phyloP scores from a whole-genome alignment of 305 asterid genomes.

The Fraxinus platypoda region DNA sequence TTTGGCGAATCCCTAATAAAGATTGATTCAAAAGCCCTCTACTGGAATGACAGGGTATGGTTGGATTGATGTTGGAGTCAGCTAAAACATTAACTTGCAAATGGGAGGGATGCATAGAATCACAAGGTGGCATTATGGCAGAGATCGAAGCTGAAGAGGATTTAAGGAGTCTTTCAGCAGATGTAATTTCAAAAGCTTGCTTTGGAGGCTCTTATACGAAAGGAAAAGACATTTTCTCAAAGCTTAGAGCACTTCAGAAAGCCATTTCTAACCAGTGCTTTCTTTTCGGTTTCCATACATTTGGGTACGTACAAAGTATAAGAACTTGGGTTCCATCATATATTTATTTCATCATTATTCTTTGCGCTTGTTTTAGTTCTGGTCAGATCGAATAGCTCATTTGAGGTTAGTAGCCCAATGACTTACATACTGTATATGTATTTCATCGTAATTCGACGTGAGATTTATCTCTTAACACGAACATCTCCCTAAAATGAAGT shows the following conservation, averaged over 20 bases:
- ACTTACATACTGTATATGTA: too few species aligned
- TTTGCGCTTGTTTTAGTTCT: not conserved
- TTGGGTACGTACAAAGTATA: slow-evolving; percentile 35
- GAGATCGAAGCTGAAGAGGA: slow-evolving; percentile 68
- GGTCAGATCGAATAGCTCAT: not conserved
- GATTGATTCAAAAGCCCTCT: not conserved
- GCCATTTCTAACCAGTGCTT: slow-evolving; percentile 51
- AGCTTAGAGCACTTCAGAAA: slow-evolving; percentile 75
- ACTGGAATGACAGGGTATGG: slow-evolving; percentile 52
- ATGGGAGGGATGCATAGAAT: slow-evolving; percentile 54
- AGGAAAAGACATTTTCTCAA: slow-evolving; percentile 68
- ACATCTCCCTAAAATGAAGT: not conserved
- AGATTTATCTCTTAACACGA: too few species aligned
- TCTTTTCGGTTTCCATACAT: slow-evolving; percentile 53
- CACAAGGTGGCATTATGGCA: slow-evolving; percentile 40
- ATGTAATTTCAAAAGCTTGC: slow-evolving; percentile 81
- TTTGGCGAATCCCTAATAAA: not conserved
- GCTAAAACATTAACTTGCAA: slow-evolving; percentile 40
- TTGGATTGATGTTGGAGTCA: slow-evolving; percentile 70
- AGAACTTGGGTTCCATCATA: not conserved
- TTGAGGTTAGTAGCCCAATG: too few species aligned
- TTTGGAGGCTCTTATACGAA: slow-evolving; percentile 73
- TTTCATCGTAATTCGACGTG: not conserved
- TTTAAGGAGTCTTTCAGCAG: slow-evolving; percentile 65
- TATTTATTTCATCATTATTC: not conserved